These are phyloP conservation scores for Forsythia viridissima DNA, from an alignment of 257 asterid genomes.

Conservation along the genomic window DNA sequence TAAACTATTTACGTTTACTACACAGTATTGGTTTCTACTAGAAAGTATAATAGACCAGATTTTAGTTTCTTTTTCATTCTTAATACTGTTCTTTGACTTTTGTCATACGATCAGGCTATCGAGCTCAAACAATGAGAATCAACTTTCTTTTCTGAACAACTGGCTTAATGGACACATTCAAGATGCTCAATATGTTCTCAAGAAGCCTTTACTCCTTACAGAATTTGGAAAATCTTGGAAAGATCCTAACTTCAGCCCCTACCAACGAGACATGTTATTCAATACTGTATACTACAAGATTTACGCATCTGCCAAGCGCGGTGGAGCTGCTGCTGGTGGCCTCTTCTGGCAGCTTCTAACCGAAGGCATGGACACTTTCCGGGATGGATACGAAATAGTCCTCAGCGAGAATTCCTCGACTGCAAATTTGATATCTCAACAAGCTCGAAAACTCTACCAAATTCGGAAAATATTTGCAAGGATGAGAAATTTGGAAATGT, in stretches of 20 bases:
- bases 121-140: slow-evolving; percentile 43
- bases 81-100: not conserved
- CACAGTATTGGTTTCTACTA: not conserved
- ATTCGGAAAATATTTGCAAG: slow-evolving; percentile 54
- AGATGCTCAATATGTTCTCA: slow-evolving; percentile 66
- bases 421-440: slow-evolving; percentile 62
- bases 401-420: slow-evolving; percentile 62
- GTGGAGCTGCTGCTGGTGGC: slow-evolving; percentile 87
- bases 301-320: slow-evolving; percentile 70
- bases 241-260: slow-evolving; percentile 56
- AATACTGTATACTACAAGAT: slow-evolving; percentile 61
- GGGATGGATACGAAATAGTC: slow-evolving; percentile 77
- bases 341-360: slow-evolving; percentile 87
- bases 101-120: slow-evolving; percentile 51
- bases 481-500: slow-evolving; percentile 41
- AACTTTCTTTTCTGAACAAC: slow-evolving; percentile 56
- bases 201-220: slow-evolving; percentile 71
- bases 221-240: slow-evolving; percentile 82
- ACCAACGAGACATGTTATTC: slow-evolving; percentile 61
- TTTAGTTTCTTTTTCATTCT: no score
- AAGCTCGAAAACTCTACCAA: slow-evolving; percentile 55
- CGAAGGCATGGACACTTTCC: slow-evolving; percentile 63
- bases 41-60: not conserved
- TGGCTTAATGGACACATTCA: slow-evolving; percentile 73
- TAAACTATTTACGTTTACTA: not conserved